Evolutionary conservation across 1,139 yeast genomes (phyloP), one percentile per base, ranked within the genome.

Genomic region (Lipomyces yarrowii): DNA sequence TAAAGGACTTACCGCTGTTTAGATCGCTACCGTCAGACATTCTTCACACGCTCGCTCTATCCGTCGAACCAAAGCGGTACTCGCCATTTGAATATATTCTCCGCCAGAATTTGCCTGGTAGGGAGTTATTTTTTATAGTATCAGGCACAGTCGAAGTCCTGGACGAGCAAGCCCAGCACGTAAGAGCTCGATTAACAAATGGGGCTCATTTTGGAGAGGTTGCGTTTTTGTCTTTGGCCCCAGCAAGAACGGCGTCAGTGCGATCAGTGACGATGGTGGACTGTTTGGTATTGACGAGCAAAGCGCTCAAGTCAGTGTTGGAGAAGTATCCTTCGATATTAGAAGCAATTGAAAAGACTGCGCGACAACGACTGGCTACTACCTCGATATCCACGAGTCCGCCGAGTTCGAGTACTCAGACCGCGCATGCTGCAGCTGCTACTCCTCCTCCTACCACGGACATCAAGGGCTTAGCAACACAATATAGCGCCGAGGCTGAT

Each of bases 201-300:
- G 91, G 90, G 10, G 83, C 86, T 56, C 88, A 87, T 75, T 88
- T 89, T 77, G 96, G 96, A 33, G 94, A 89, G 75, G 86, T 88
- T 87, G 85, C 91, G 0, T 88, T 88, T 72, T 77, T 89, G 55
- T 80, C 86, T 3, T 81, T 83, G 42, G 76, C 88, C 32, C 78
- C 82, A 13, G 75, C 74, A 48, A 77, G 93, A 69, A 83, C 87
- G 56, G 92, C 92, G 0, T 84, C 86, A 62, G 85, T 88, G 46
- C 79, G 92, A 64, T 81, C 91, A 0, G 83, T 87, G 11, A 80
- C 87, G 1, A 81, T 83, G 32, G 85, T 86, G 30, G 90, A 87
- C 64, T 81, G 88, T 56, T 78, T 89, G 63, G 86, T 87, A 6
- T 83, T 88, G 13, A 82, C 85, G 57, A 84, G 86, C 18, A 81